phyloP scores from a whole-genome alignment of 1,284 basidiomycete genomes.

The Boletus putidus region DNA sequence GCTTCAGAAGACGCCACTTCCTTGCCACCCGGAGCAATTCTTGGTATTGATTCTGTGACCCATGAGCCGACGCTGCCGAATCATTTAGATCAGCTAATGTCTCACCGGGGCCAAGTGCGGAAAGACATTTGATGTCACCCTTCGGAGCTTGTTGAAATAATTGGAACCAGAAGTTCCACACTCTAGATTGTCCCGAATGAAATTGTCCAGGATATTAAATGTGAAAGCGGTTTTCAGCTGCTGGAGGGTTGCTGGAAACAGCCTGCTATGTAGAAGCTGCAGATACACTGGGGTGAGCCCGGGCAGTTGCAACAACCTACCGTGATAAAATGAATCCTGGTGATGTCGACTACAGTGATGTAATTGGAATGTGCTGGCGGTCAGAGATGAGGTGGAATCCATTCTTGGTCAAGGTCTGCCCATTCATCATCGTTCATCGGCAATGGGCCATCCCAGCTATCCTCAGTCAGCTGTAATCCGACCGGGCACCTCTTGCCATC shows the following conservation, averaged over 20 bases:
- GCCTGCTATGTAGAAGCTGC: background rate
- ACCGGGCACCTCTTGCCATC: background rate
- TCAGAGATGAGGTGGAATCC: background rate
- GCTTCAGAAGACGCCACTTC: constrained; percentile 4
- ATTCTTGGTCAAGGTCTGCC: background rate
- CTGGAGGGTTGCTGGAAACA: background rate
- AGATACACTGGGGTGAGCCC: too few relatives aligned
- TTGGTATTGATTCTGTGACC: constrained; percentile 1
- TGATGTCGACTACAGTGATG: background rate
- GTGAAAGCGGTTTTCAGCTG: constrained; percentile 33
- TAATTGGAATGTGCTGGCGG: background rate
- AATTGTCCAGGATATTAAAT: constrained; percentile 30
- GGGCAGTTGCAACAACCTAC: background rate
- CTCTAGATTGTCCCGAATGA: constrained; percentile 29
- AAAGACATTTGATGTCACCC: constrained; percentile 27
- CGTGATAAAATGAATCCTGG: background rate
- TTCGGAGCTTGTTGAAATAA: constrained; percentile 26
- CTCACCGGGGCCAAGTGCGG: constrained; percentile 24
- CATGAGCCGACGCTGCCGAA: too few relatives aligned
- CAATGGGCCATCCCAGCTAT: too few relatives aligned
- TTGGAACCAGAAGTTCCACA: constrained; percentile 35
- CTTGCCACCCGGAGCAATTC: constrained; percentile 12
- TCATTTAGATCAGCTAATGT: background rate
- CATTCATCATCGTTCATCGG: background rate
- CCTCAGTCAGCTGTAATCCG: background rate